Percentiles rank a stretch among this genome's conserved stretches.
phyloP scores from a whole-genome alignment of 2,329 filamentous ascomycete species.

The Monosporascus sp. region DNA sequence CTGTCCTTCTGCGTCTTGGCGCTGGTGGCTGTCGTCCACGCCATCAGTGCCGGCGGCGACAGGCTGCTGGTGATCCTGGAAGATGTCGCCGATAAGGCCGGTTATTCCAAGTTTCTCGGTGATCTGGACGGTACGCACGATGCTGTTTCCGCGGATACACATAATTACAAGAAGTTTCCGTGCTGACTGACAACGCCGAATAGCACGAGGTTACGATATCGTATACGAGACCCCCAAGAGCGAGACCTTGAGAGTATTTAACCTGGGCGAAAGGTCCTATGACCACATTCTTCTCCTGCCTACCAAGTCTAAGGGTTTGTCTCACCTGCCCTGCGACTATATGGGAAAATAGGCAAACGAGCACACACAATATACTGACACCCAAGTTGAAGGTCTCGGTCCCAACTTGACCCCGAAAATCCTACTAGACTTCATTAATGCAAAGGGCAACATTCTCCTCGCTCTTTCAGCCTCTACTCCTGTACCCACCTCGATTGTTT shows the following conservation, averaged over 20 bases:
- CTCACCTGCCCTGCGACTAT: slow-evolving; percentile 2
- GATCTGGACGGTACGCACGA: slow-evolving; percentile 60
- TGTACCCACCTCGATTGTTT: slow-evolving; percentile 67
- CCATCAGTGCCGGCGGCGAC: slow-evolving; percentile 72
- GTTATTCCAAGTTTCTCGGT: slow-evolving; percentile 76
- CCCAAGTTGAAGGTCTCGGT: slow-evolving; percentile 62
- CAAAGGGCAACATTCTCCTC: slow-evolving; percentile 84
- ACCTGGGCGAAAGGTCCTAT: slow-evolving; percentile 79
- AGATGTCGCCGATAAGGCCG: slow-evolving; percentile 71
- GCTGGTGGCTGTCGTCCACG: slow-evolving; percentile 62
- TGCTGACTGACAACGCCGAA: background rate
- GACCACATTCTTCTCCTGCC: slow-evolving; percentile 90
- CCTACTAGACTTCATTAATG: slow-evolving; percentile 87
- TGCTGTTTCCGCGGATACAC: background rate
- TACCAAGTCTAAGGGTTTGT: slow-evolving; percentile 77
- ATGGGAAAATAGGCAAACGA: background rate
- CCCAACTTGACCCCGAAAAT: slow-evolving; percentile 80
- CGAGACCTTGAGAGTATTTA: slow-evolving; percentile 71
- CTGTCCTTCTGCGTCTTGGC: slow-evolving; percentile 65
- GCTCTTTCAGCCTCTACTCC: slow-evolving; percentile 69
- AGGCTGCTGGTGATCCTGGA: slow-evolving; percentile 84
- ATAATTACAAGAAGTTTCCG: too few species aligned
- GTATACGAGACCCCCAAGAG: slow-evolving; percentile 80
- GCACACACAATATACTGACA: slow-evolving; percentile 1
- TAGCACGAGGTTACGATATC: slow-evolving; percentile 79